Base-by-base conservation (phyloP, 208 protist genomes). In the Tritrichomonas foetus region DNA sequence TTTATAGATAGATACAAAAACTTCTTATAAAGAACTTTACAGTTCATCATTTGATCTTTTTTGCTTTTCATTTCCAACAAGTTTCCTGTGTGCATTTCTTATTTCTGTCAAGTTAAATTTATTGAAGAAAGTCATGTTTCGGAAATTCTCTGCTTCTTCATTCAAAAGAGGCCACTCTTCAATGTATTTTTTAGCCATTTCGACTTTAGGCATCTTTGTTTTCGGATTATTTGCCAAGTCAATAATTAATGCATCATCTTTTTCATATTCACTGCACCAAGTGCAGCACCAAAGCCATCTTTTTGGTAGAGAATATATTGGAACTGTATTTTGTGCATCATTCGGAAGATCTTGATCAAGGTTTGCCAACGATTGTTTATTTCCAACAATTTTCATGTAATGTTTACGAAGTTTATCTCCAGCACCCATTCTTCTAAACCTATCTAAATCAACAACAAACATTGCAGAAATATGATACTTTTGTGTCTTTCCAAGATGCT, bases 221-320 rank as follows among this genome's bases (percentile, higher is more conserved):
- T 95, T 74, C 27, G 96, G 96, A 75, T 97, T 97, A 82, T 96
- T 97, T 92, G 96, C 96, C 39, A 97, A 94, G 82, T 97, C 96
- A 53, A 97, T 96, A 3, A 95, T 96, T 74, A 96, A 95, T 0
- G 96, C 96, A 22, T 53, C 57, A 55, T 41, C 41, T 82, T 95
- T 94, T 2, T 72, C 92, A 20, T 89, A 78, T 36, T 96, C 94
- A 27, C 57, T 66, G 61, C 96, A 96, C 95, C 95, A 96, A 2
- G 95, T 96, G 66, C 95, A 94, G 93, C 96, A 97, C 96, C 96
- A 96, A 27, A 97, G 94, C 95, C 95, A 96, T 22, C 96, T 95
- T 75, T 96, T 94, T 25, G 96, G 96, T 27, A 97, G 92, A 44
- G 95, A 95, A 80, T 94, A 89, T n/a, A 97, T 96, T 16, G 95